A percentile compares a stretch with the other conserved stretches of the same genome.
Conservation (phyloP, 129 eudicot genomes). For the Escallonia herrerae region DNA sequence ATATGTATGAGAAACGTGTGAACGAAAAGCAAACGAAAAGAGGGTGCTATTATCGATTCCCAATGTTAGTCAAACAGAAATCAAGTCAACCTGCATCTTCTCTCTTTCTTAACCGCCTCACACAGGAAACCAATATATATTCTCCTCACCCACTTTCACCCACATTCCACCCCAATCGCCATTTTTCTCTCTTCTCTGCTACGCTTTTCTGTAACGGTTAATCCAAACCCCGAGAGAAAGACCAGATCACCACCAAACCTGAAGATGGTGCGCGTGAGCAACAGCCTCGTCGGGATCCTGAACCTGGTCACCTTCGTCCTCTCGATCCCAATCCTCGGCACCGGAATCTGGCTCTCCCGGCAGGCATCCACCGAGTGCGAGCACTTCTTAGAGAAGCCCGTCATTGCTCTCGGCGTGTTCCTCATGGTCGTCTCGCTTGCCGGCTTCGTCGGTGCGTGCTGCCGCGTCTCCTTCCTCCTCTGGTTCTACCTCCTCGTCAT, state of each 20-base stretch:
- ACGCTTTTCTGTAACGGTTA: no score
- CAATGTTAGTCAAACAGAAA: no score
- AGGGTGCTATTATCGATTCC: no score
- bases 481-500: slow-evolving; percentile 68
- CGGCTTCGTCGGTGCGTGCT: slow-evolving; percentile 77
- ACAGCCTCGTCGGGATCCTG: slow-evolving; percentile 56
- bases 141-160: neutral
- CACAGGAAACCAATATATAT: no score
- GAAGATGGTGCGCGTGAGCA: slow-evolving; percentile 51
- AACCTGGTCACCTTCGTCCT: slow-evolving; percentile 57
- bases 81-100: no score
- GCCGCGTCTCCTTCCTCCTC: slow-evolving; percentile 64
- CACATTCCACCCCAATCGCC: neutral
- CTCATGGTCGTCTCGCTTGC: slow-evolving; percentile 65
- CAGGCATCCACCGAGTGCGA: slow-evolving; percentile 77
- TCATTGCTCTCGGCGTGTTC: slow-evolving; percentile 57
- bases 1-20: no score
- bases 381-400: slow-evolving; percentile 45
- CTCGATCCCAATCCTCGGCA: slow-evolving; percentile 65
- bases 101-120: no score
- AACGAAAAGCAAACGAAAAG: no score
- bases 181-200: neutral
- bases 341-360: slow-evolving; percentile 75
- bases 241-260: neutral
- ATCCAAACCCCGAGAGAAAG: neutral